A percentile compares a stretch with the other conserved stretches of the same genome.
Evolutionary conservation across 257 asterid species (phyloP).

Genomic region (Forsythia viridissima): DNA sequence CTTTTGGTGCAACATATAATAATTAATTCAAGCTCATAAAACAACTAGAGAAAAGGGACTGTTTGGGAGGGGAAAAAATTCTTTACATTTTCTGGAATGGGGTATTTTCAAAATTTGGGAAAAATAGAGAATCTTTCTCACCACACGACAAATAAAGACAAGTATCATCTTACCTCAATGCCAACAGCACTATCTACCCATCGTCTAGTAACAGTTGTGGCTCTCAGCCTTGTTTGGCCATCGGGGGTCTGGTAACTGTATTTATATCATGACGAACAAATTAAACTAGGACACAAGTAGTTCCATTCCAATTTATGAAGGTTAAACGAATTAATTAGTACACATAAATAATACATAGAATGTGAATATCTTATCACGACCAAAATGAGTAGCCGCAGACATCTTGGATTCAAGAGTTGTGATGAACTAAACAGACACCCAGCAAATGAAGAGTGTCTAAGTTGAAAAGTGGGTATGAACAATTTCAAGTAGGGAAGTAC

Average conservation of each 20-base stretch:
- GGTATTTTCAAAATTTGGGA: constrained; percentile 7
- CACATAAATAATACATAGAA: constrained; percentile 4
- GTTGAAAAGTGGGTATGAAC: background rate
- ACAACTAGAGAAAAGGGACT: constrained; percentile 1
- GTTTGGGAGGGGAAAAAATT: background rate
- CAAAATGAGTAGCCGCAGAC: constrained; percentile 3
- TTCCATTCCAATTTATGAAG: constrained; percentile 3
- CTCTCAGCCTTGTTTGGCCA: constrained; percentile 78
- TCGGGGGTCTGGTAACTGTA: constrained; percentile 84
- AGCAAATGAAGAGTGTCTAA: background rate
- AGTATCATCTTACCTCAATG: constrained; percentile 59
- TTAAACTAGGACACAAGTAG: constrained; percentile 10
- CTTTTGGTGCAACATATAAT: background rate
- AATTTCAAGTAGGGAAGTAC: background rate
- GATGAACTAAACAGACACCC: background rate
- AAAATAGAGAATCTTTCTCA: background rate
- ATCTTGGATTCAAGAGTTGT: constrained; percentile 2
- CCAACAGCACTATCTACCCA: constrained; percentile 83
- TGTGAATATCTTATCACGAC: background rate
- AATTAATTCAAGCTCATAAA: background rate
- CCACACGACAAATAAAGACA: constrained; percentile 10
- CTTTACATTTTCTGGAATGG: background rate
- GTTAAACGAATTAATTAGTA: constrained; percentile 6
- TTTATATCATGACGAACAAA: constrained; percentile 1
- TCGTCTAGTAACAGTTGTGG: constrained; percentile 78